phyloP scores from a whole-genome alignment of 371 early-diverging fungal genomes.

The Mortierella sp. region DNA sequence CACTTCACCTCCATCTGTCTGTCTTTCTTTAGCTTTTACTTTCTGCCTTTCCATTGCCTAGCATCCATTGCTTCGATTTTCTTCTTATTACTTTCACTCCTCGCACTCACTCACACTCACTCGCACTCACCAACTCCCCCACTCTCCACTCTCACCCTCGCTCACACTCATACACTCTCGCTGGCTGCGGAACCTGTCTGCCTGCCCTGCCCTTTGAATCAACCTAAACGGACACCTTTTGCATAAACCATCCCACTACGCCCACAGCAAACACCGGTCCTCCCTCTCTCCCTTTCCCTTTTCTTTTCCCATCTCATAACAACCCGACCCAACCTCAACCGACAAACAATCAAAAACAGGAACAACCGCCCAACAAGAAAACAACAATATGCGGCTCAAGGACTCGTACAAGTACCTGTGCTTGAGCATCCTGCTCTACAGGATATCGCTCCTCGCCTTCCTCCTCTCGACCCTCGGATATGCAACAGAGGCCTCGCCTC shows the following conservation, averaged over 20 bases:
- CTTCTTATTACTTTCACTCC: neutral
- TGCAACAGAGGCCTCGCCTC: constrained; percentile 25
- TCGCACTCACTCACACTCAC: neutral
- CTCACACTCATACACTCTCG: neutral
- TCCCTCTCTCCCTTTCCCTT: neutral
- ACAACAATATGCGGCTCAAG: constrained; percentile 44
- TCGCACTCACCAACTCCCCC: neutral
- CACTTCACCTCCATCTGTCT: neutral
- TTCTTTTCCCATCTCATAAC: neutral
- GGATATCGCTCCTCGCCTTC: constrained; percentile 29
- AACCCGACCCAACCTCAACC: neutral
- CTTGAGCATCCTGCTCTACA: constrained; percentile 38
- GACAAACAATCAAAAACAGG: neutral
- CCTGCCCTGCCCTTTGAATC: neutral
- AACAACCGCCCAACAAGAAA: neutral
- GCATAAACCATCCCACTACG: constrained; percentile 2
- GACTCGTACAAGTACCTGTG: constrained; percentile 37
- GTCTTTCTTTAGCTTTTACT: too few relatives aligned
- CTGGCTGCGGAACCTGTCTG: neutral
- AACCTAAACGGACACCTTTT: neutral
- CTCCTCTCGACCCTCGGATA: constrained; percentile 7
- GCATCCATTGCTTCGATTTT: too few relatives aligned
- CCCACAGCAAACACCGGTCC: neutral
- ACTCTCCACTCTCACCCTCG: neutral
- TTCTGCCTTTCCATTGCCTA: too few relatives aligned